A percentile compares a stretch with the other conserved stretches of the same genome.
phyloP scores from a whole-genome alignment of 257 asterid genomes.

The Salvia hispanica region DNA sequence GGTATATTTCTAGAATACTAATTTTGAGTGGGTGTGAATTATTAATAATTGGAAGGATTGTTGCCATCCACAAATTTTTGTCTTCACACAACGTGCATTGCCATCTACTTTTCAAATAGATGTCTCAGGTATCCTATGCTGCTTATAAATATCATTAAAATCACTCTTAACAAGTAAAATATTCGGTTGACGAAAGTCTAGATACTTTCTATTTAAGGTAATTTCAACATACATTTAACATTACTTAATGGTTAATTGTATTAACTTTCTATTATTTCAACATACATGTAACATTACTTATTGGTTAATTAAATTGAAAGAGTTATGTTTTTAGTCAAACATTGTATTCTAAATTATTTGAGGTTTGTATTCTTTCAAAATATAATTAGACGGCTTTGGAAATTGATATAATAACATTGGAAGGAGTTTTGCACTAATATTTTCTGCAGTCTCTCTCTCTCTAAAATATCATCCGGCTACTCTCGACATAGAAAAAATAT shows the following conservation, averaged over 20 bases:
- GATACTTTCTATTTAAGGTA: not conserved
- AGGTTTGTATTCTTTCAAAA: no score
- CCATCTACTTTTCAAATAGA: conserved; percentile 25
- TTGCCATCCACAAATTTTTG: conserved; percentile 36
- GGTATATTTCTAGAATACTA: not conserved
- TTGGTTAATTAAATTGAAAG: no score
- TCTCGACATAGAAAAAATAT: no score
- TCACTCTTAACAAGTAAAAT: not conserved
- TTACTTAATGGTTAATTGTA: not conserved
- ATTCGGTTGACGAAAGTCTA: not conserved
- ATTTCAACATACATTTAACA: not conserved
- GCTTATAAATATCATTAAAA: not conserved
- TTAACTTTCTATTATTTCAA: no score
- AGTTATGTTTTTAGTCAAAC: no score
- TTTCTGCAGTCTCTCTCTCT: no score
- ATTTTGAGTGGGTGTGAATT: not conserved
- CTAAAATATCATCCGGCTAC: no score
- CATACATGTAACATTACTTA: no score
- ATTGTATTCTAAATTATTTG: no score
- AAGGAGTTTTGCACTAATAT: no score
- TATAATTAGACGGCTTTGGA: no score
- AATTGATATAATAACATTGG: no score
- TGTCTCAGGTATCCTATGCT: conserved; percentile 33
- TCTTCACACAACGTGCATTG: conserved; percentile 35
- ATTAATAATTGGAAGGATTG: conserved; percentile 29